These are phyloP conservation scores for Diplodia scrobiculata DNA, from an alignment of 2,329 filamentous ascomycete species.

Conservation along the genomic window DNA sequence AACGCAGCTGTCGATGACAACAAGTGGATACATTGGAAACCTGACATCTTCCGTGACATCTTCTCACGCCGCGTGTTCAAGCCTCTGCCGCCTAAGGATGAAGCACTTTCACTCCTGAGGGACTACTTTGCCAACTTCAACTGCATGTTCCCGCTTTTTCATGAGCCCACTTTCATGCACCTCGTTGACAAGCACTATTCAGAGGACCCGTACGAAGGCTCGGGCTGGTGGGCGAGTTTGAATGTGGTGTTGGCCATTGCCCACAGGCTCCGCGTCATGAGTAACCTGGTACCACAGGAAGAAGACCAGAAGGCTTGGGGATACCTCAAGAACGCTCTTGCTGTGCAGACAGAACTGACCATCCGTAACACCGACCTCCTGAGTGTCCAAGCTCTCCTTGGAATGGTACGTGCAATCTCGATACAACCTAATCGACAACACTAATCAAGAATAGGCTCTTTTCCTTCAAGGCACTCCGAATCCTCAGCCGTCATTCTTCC, in stretches of 20 bases:
- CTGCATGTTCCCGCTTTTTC: slow-evolving; percentile 96
- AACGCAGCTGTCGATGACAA: slow-evolving; percentile 84
- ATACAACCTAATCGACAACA: slow-evolving; percentile 33
- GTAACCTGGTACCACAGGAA: slow-evolving; percentile 83
- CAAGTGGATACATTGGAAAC: slow-evolving; percentile 97
- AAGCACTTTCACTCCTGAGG: slow-evolving; percentile 81
- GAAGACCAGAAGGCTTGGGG: slow-evolving; percentile 95
- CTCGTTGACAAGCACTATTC: slow-evolving; percentile 93
- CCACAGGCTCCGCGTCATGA: slow-evolving; percentile 90
- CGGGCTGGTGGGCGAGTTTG: slow-evolving; percentile 97
- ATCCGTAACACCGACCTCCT: slow-evolving; percentile 95
- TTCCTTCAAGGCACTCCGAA: slow-evolving; percentile 97
- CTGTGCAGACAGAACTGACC: slow-evolving; percentile 85
- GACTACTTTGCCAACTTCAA: slow-evolving; percentile 99
- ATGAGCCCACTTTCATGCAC: slow-evolving; percentile 98
- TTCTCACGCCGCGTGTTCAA: slow-evolving; percentile 84
- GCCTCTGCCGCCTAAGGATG: slow-evolving; percentile 78
- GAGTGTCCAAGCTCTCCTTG: slow-evolving; percentile 89
- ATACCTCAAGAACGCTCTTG: slow-evolving; percentile 95
- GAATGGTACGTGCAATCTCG: slow-evolving; percentile 63
- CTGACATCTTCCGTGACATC: slow-evolving; percentile 92
- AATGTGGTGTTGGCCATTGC: slow-evolving; percentile 94
- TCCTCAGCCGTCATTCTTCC: slow-evolving; percentile 87
- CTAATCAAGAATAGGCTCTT: slow-evolving; percentile 57
- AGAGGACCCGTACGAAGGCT: slow-evolving; percentile 86